phyloP scores from a whole-genome alignment of 2,329 filamentous ascomycete genomes.

The Rugonectria rugulosa region DNA sequence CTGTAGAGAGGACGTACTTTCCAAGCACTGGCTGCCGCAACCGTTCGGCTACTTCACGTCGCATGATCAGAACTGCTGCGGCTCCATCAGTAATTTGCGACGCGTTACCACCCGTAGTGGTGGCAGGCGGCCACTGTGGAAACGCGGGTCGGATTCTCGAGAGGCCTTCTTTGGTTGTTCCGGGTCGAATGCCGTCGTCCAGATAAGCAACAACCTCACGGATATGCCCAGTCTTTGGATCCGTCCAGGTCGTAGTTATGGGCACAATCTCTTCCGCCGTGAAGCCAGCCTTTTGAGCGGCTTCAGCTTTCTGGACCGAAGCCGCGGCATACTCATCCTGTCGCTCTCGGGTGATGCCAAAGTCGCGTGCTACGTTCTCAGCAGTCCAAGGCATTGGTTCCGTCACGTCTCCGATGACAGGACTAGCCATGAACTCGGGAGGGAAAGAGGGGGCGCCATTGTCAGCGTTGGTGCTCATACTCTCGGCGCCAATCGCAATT shows the following conservation, averaged over 20 bases:
- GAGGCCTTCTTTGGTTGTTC: slow-evolving; percentile 73
- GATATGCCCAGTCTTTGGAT: slow-evolving; percentile 2
- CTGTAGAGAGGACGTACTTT: slow-evolving; percentile 75
- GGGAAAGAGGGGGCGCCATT: too few relatives aligned
- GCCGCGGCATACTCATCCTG: slow-evolving; percentile 75
- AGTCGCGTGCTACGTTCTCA: slow-evolving; percentile 77
- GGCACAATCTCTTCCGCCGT: slow-evolving; percentile 75
- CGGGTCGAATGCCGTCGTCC: slow-evolving; percentile 75
- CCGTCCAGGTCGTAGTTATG: background rate
- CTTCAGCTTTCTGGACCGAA: slow-evolving; percentile 72
- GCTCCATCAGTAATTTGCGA: slow-evolving; percentile 78
- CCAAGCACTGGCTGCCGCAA: slow-evolving; percentile 71
- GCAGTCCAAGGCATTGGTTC: slow-evolving; percentile 81
- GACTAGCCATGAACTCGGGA: background rate
- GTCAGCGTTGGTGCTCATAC: slow-evolving; percentile 58
- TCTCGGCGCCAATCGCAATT: slow-evolving; percentile 74
- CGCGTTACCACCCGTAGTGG: slow-evolving; percentile 75
- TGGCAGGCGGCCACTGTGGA: slow-evolving; percentile 69
- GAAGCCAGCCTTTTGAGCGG: slow-evolving; percentile 75
- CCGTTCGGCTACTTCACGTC: slow-evolving; percentile 53
- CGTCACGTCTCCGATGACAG: slow-evolving; percentile 50
- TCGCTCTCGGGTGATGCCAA: slow-evolving; percentile 70
- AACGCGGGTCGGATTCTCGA: slow-evolving; percentile 76
- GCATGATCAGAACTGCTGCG: slow-evolving; percentile 75
- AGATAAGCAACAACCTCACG: slow-evolving; percentile 59